Percentiles rank a stretch among this genome's conserved stretches.
phyloP scores from a whole-genome alignment of 768 basidiomycete species.

The Calocybe gangraenosa region DNA sequence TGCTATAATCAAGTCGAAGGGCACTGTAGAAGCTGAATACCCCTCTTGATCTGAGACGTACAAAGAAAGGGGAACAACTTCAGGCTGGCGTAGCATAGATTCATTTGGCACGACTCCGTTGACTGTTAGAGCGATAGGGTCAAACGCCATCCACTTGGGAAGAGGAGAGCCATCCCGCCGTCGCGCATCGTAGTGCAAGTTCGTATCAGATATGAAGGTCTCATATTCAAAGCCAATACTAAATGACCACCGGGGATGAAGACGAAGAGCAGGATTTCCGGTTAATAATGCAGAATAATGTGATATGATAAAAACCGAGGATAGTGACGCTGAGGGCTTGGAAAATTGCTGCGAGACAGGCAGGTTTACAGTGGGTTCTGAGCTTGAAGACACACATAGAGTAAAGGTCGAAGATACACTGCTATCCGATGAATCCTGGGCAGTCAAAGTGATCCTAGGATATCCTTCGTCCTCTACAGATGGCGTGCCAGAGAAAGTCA shows the following conservation, averaged over 20 bases:
- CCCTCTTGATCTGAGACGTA: conserved; percentile 72
- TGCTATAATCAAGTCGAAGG: conserved; percentile 67
- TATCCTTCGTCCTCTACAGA: conserved; percentile 56
- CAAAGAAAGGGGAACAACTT: conserved; percentile 48
- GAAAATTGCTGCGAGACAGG: conserved; percentile 61
- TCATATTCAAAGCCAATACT: conserved; percentile 75
- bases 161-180: conserved; percentile 64
- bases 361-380: conserved; percentile 49
- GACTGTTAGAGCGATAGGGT: conserved; percentile 64
- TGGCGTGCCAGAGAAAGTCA: conserved; percentile 71
- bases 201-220: conserved; percentile 49
- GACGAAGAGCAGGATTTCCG: conserved; percentile 54
- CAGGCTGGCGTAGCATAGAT: conserved; percentile 31
- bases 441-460: conserved; percentile 58
- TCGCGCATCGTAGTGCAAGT: conserved; percentile 60
- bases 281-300: conserved; percentile 52
- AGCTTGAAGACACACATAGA: conserved; percentile 51
- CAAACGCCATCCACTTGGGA: conserved; percentile 75
- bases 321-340: conserved; percentile 56
- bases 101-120: conserved; percentile 69
- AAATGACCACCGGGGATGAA: conserved; percentile 85
- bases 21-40: conserved; percentile 54
- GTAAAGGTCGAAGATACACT: conserved; percentile 49
- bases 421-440: conserved; percentile 43
- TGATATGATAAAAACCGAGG: conserved; percentile 71